phyloP scores from a whole-genome alignment of 768 basidiomycete genomes.

The Suillus placidus region DNA sequence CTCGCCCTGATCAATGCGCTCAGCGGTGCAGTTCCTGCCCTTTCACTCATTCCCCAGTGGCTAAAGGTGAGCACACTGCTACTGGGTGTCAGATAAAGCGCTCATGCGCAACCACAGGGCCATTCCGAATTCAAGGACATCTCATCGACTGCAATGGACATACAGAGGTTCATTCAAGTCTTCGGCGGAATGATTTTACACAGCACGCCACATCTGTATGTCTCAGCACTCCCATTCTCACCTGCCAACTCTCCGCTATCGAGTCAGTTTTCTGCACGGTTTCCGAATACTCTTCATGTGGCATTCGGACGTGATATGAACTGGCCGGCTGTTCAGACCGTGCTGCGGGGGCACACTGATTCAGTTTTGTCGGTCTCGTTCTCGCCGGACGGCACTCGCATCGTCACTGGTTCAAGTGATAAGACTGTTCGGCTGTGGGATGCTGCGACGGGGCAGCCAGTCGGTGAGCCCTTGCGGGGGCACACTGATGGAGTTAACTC shows the following conservation, averaged over 20 bases:
- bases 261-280: background rate
- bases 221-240: constrained; percentile 27
- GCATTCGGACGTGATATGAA: background rate
- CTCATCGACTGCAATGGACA: too few species aligned
- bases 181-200: constrained; percentile 18
- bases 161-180: constrained; percentile 14
- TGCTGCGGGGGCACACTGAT: background rate
- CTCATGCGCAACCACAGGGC: too few species aligned
- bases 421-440: background rate
- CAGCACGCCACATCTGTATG: constrained; percentile 27
- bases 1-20: too few species aligned
- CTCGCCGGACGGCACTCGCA: background rate
- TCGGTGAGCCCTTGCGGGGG: background rate
- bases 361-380: background rate
- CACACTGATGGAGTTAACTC: rapidly evolving
- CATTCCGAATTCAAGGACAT: too few species aligned
- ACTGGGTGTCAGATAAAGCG: too few species aligned
- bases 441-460: background rate
- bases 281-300: background rate
- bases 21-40: too few species aligned
- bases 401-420: background rate
- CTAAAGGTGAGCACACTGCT: too few species aligned
- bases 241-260: background rate
- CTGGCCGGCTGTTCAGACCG: background rate
- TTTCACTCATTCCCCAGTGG: too few species aligned